These are phyloP conservation scores for Silene conica DNA, from an alignment of 148 eudicot genomes.

Conservation along the genomic window DNA sequence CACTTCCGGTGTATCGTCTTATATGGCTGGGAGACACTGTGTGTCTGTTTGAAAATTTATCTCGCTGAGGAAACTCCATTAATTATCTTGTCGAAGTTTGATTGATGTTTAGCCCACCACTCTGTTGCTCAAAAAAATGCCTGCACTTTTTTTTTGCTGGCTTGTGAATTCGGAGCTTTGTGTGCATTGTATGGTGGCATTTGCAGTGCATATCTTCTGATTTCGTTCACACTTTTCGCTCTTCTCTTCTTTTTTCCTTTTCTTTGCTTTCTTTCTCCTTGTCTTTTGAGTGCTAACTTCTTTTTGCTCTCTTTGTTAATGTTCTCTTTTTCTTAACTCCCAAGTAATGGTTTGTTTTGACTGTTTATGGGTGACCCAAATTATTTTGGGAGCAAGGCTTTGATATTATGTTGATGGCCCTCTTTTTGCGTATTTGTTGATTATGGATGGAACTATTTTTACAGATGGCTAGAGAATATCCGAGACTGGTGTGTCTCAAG, in stretches of 20 bases:
- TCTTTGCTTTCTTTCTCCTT: not conserved
- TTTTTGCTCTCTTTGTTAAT: not conserved
- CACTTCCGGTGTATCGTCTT: not conserved
- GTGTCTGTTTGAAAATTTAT: not conserved
- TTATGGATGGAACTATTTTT: slow-evolving; percentile 10
- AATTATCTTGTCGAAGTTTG: not conserved
- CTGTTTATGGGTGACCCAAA: not conserved
- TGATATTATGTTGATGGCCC: not conserved
- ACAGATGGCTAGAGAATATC: slow-evolving; percentile 96
- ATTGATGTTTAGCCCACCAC: not conserved
- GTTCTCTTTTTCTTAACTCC: not conserved
- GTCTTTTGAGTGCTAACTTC: no score
- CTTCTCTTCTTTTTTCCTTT: not conserved
- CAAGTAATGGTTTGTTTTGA: not conserved
- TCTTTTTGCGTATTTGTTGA: slow-evolving; percentile 3
- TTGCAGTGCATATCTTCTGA: not conserved
- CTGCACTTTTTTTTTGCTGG: not conserved
- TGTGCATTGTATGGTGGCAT: not conserved
- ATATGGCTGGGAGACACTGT: not conserved
- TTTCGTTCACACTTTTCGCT: not conserved
- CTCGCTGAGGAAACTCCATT: not conserved
- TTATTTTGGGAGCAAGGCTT: not conserved
- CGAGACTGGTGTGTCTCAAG: slow-evolving; percentile 97
- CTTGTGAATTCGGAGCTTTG: not conserved
- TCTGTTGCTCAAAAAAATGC: no score